Base-by-base conservation (phyloP, 805 yeast species). In the Yarrowia sp. region DNA sequence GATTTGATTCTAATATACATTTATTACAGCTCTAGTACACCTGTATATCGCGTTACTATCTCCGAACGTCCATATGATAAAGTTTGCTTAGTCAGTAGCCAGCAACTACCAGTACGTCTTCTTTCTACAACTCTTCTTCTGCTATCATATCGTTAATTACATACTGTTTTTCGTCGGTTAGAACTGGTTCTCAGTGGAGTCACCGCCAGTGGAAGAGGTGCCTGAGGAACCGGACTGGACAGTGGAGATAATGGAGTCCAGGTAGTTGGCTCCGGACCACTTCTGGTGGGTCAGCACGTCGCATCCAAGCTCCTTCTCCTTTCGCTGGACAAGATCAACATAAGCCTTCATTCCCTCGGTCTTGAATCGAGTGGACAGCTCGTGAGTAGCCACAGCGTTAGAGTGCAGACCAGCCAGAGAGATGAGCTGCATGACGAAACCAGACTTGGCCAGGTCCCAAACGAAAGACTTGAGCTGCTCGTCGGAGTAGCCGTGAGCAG, bases 201-300 rank as follows among this genome's bases (percentile, higher is more conserved):
- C 80, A 7, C 74, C 73, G 4, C 84, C 84, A 9, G 75, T 71
- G 4, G 81, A 76, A 33, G 79, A 76, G 8, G 83, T 80, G 41
- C 77, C 77, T 0, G 80, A 75, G 14, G 81, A 76, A 5, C 83
- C 80, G 13, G 81, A 79, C 62, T 79, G 79, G 1, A 81, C 78
- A 22, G 78, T 72, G 47, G 75, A 75, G 66, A 80, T 72, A 17
- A 83, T 72, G 10, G 78, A 74, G 68, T 84, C 87, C 35, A 78
- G 72, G 69, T 83, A 82, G 69, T 81, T 80, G n/a, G 85, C 85
- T 7, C 88, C 88, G 4, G 85, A 81, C 88, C 88, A 84, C 67
- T 79, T 81, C 71, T 84, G 88, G 68, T 84, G 88, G 8, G 85
- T 84, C 68, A 84, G 74, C 3, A 84, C 80, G 68, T 84, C 87